Evolutionary conservation across 495 filamentous ascomycete genomes (phyloP), one percentile per base, ranked within the genome.

Genomic region (Amphirosellinia nigrospora): DNA sequence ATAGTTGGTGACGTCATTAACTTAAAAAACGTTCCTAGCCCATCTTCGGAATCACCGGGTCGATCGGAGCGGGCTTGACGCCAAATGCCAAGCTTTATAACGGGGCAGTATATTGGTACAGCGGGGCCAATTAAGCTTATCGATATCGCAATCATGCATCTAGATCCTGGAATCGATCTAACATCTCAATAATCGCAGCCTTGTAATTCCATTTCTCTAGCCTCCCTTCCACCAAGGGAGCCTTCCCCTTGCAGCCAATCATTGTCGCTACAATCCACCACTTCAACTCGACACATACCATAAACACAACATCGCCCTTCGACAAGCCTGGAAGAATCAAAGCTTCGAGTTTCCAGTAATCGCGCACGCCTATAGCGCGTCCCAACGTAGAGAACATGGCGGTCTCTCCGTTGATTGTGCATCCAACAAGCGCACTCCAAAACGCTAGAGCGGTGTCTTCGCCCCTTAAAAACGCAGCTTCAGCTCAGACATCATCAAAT

Each of bases 401-500:
- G 52, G 75, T 79, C 5, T 80, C 79, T 48, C 79, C 79, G 60
- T 16, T 80, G 23, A 55, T 79, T 7, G 46, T 70, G 52, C 72
- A 75, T 70, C 71, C 77, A 19, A 64, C 74, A 8, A 69, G 69
- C 66, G 71, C 70, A 23, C 63, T 71, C 15, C 74, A 71, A 56
- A 75, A 70, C 46, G 60, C 68, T 39, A 59, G 70, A 55, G 50
- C 78, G 3, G 69, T 69, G 32, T 73, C 73, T 19, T 80, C 78
- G 16, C 78, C 78, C 3, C 73, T 80, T 30, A 80, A 80, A 68
- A 76, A 72, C 46, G 65, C 61, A 9, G 68, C 66, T 45, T 79
- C 78, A 5, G 70, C 76, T 38, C 75, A 78, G 21, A 68, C 76
- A 4, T 80, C 78, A 13, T 75, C 78, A 8, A 79, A 75, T 56